These are phyloP conservation scores for Alternaria panax DNA, from an alignment of 2,329 filamentous ascomycete genomes.

Conservation along the genomic window DNA sequence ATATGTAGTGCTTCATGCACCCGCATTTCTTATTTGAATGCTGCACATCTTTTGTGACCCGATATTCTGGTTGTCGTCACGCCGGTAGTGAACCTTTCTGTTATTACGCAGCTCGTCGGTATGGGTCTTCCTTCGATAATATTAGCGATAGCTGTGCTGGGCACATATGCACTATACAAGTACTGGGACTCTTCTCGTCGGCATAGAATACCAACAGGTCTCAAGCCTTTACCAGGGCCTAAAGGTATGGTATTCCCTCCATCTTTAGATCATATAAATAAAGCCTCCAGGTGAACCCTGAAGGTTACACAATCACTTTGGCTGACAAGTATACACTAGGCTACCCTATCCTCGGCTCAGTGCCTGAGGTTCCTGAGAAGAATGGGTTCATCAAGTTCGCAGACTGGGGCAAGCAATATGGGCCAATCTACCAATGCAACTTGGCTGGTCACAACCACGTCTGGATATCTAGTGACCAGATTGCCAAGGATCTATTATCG, in stretches of 20 bases:
- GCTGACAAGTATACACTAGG: constrained; percentile 40
- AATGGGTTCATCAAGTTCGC: constrained; percentile 56
- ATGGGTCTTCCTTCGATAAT: constrained; percentile 46
- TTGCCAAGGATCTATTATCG: constrained; percentile 53
- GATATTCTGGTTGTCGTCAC: constrained; percentile 14
- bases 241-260: constrained; percentile 44
- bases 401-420: constrained; percentile 55
- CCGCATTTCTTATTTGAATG: constrained; percentile 13
- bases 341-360: constrained; percentile 53
- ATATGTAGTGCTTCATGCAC: constrained; percentile 39
- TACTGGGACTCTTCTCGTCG: constrained; percentile 34
- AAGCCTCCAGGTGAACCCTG: neutral
- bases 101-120: constrained; percentile 16
- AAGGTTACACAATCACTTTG: neutral
- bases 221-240: constrained; percentile 51
- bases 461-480: constrained; percentile 54
- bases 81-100: constrained; percentile 6
- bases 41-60: constrained; percentile 20
- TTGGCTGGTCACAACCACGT: constrained; percentile 56
- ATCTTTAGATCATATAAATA: constrained; percentile 5
- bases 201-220: constrained; percentile 40
- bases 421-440: constrained; percentile 56
- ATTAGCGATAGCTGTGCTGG: constrained; percentile 31
- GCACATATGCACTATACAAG: constrained; percentile 42
- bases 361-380: constrained; percentile 54